Base-by-base conservation (phyloP, 441 rosid genomes). In the Gossypium davidsonii region DNA sequence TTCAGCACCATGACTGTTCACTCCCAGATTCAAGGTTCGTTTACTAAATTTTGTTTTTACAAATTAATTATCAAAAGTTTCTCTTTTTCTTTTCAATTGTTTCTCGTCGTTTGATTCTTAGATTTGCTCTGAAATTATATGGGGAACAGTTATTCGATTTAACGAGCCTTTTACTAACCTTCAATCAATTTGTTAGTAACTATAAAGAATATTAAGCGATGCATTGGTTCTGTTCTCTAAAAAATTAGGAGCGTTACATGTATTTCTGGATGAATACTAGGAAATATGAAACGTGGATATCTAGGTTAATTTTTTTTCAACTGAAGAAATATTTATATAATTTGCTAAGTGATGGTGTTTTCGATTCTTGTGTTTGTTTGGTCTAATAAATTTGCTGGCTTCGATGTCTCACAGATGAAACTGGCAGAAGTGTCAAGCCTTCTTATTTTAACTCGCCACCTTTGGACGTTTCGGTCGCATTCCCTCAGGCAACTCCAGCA, bases 401-500 rank as follows among this genome's bases (percentile, higher is more conserved):
- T 74, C 20, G 11, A 17, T 74, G 20, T 64, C 48, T 60, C 23
- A 44, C 86, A 88, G 94, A 84, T 80, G 76, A 76, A 53, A 28
- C 23, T 21, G 80, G 82, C 57, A 82, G 80, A 77, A 76, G 71
- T 65, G 76, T 56, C 51, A 83, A 63, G 79, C 89, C 83, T 70
- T 91, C 97, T n/a, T 91, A 95, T 83, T 84, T 87, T 73, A 79
- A 80, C 79, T 83, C 78, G 55, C 97, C 97, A 0, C 55, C 98
- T 0, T 71, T 93, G 91, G 97, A 93, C 68, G 78, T 91, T 14
- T 88, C 99, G 12, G 15, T 79, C 70, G 97, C 98, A 44, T 95
- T 92, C 76, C 99, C 98, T 79, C 98, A 90, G 74, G 97, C 99
- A 67, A 95, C 95, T 12, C 91, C 99, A 1, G 98, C 92, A 14